Evolutionary conservation across 192 early-diverging fungal species (phyloP).

Genomic region (Podochytrium sp.): DNA sequence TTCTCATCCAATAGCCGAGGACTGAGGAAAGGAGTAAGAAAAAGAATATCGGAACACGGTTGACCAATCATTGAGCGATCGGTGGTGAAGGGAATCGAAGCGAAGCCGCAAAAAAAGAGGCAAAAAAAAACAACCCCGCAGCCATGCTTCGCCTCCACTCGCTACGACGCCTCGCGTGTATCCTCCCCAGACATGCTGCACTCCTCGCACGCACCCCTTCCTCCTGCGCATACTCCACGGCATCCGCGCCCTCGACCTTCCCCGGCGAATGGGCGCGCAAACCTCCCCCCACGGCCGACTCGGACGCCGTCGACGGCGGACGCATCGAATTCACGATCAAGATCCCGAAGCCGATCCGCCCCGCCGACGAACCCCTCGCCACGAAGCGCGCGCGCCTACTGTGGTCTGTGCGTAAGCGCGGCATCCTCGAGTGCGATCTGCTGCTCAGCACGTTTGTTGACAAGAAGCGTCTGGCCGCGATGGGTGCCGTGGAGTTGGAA

Average conservation of each 20-base stretch:
- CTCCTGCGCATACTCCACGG: background rate
- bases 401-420: conserved; percentile 89
- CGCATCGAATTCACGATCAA: conserved; percentile 34
- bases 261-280: conserved; percentile 38
- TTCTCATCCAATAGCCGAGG: too few relatives aligned
- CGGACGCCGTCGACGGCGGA: conserved; percentile 4
- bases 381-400: conserved; percentile 80
- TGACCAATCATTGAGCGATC: too few relatives aligned
- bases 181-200: too few relatives aligned
- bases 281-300: conserved; percentile 26
- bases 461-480: conserved; percentile 52
- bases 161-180: too few relatives aligned
- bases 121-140: too few relatives aligned
- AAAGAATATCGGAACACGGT: too few relatives aligned
- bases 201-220: too few relatives aligned
- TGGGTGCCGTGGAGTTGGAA: conserved; percentile 62
- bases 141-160: too few relatives aligned
- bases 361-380: conserved; percentile 67
- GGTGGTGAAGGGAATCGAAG: too few relatives aligned
- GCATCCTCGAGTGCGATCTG: conserved; percentile 93
- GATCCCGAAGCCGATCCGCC: conserved; percentile 59
- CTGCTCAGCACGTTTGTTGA: conserved; percentile 86
- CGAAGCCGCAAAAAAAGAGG: too few relatives aligned
- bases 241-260: conserved; percentile 8
- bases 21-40: too few relatives aligned